phyloP scores from a whole-genome alignment of 2,329 filamentous ascomycete species.

The Colletotrichum sansevieriae region DNA sequence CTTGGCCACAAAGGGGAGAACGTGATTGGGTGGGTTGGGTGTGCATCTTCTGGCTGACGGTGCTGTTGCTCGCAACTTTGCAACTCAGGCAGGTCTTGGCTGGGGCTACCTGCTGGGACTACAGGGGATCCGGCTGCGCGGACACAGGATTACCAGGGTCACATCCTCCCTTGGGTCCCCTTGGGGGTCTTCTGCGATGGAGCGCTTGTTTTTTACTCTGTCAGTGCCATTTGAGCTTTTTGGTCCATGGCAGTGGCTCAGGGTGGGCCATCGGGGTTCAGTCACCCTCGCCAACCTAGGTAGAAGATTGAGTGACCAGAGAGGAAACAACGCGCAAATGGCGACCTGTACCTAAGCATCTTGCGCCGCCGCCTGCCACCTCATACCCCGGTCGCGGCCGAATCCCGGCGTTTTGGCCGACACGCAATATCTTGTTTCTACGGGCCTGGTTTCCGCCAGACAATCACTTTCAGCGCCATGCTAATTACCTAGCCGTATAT shows the following conservation, averaged over 20 bases:
- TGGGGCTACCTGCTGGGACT: neutral
- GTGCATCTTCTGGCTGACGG: constrained; percentile 16
- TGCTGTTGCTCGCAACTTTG: neutral
- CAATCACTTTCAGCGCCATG: neutral
- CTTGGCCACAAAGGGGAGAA: constrained; percentile 1
- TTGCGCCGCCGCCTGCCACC: constrained; percentile 6
- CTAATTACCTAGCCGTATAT: constrained; percentile 7
- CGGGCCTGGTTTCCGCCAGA: constrained; percentile 14
- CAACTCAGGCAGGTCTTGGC: constrained; percentile 20
- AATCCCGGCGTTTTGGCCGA: constrained; percentile 32
- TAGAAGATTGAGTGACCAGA: neutral
- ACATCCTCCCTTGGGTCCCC: too few species aligned
- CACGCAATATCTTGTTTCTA: constrained; percentile 9
- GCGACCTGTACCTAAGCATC: neutral
- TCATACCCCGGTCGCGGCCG: constrained; percentile 14
- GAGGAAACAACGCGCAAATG: constrained; percentile 1
- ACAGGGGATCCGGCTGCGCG: constrained; percentile 16
- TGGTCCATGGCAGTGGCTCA: too few species aligned
- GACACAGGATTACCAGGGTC: constrained; percentile 1
- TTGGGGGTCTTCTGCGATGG: constrained; percentile 23
- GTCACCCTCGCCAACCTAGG: neutral
- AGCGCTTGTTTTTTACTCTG: constrained; percentile 38
- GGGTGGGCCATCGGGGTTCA: constrained; percentile 31
- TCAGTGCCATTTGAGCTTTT: constrained; percentile 19
- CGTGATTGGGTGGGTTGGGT: constrained; percentile 26